These are phyloP conservation scores for Phytophthora aleatoria DNA, from an alignment of 352 stramenopile species.

Conservation along the genomic window DNA sequence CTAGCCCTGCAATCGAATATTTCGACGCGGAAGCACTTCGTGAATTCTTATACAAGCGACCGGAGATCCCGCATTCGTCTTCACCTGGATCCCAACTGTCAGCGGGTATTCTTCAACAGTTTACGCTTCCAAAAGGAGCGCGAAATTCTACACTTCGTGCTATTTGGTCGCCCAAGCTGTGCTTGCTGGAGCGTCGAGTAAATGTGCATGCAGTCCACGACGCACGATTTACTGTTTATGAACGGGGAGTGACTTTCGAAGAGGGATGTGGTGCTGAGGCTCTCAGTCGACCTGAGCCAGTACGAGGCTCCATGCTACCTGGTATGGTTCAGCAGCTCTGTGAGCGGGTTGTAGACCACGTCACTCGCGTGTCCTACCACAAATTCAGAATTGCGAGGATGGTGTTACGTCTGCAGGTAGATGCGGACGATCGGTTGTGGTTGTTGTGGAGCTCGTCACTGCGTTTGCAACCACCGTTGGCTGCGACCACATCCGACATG, in stretches of 20 bases:
- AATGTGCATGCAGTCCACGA: slow-evolving; percentile 93
- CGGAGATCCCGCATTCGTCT: slow-evolving; percentile 63
- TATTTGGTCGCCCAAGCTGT: slow-evolving; percentile 96
- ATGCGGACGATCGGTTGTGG: slow-evolving; percentile 93
- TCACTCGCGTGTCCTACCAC: slow-evolving; percentile 91
- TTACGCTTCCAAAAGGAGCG: slow-evolving; percentile 93
- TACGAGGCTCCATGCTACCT: slow-evolving; percentile 91
- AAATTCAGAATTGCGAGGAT: slow-evolving; percentile 93
- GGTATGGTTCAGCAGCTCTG: slow-evolving; percentile 92
- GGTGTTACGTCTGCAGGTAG: slow-evolving; percentile 96
- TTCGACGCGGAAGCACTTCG: slow-evolving; percentile 86
- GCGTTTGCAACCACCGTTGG: slow-evolving; percentile 51
- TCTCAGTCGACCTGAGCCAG: slow-evolving; percentile 82
- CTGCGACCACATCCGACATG: slow-evolving; percentile 1
- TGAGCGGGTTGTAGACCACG: slow-evolving; percentile 92
- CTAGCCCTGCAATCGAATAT: slow-evolving; percentile 91
- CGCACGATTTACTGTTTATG: slow-evolving; percentile 91
- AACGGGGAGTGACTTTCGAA: slow-evolving; percentile 95
- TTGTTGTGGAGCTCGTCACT: slow-evolving; percentile 95
- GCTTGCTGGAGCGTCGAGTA: slow-evolving; percentile 91
- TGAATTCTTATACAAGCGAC: slow-evolving; percentile 93
- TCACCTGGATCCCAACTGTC: slow-evolving; percentile 32
- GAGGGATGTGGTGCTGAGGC: slow-evolving; percentile 78
- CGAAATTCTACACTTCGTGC: slow-evolving; percentile 90
- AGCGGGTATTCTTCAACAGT: slow-evolving; percentile 94